A percentile compares a stretch with the other conserved stretches of the same genome.
These are phyloP conservation scores for Ajuga chamaepitys DNA, from an alignment of 257 asterid genomes.

Conservation along the genomic window DNA sequence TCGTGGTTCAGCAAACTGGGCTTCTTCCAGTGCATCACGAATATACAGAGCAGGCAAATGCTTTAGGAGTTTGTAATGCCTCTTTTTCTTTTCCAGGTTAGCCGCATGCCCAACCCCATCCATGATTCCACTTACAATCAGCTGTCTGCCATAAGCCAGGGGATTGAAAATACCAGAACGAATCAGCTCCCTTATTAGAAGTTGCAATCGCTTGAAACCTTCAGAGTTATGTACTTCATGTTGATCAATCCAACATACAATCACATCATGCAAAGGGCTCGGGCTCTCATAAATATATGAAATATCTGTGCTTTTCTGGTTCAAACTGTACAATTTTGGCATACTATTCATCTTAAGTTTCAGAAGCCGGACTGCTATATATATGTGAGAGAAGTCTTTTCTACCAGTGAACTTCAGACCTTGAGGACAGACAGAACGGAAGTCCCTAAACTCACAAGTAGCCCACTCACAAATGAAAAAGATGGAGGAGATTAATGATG, in stretches of 20 bases:
- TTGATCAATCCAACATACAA: slow-evolving; percentile 98
- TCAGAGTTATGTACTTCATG: slow-evolving; percentile 82
- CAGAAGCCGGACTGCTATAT: slow-evolving; percentile 72
- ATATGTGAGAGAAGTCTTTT: slow-evolving; percentile 77
- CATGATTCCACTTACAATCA: slow-evolving; percentile 84
- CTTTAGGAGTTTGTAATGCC: slow-evolving; percentile 85
- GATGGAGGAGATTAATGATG: slow-evolving; percentile 62
- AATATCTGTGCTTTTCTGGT: slow-evolving; percentile 29
- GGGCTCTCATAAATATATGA: slow-evolving; percentile 65
- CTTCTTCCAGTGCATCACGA: slow-evolving; percentile 61
- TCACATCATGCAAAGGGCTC: slow-evolving; percentile 76
- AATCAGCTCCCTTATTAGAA: slow-evolving; percentile 68
- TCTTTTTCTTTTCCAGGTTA: slow-evolving; percentile 57
- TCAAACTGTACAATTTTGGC: slow-evolving; percentile 30
- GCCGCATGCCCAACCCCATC: slow-evolving; percentile 56
- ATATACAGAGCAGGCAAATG: slow-evolving; percentile 71
- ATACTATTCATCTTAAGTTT: slow-evolving; percentile 63
- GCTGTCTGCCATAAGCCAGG: slow-evolving; percentile 86
- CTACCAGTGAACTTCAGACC: slow-evolving; percentile 79
- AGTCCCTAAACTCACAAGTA: slow-evolving; percentile 86
- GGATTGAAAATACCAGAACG: slow-evolving; percentile 80
- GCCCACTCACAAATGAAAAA: slow-evolving; percentile 98
- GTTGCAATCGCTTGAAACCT: slow-evolving; percentile 76
- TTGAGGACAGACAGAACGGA: slow-evolving; percentile 56
- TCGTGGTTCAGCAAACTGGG: slow-evolving; percentile 44